These are phyloP conservation scores for Mycena chlorophos DNA, from an alignment of 768 basidiomycete genomes.

Conservation along the genomic window DNA sequence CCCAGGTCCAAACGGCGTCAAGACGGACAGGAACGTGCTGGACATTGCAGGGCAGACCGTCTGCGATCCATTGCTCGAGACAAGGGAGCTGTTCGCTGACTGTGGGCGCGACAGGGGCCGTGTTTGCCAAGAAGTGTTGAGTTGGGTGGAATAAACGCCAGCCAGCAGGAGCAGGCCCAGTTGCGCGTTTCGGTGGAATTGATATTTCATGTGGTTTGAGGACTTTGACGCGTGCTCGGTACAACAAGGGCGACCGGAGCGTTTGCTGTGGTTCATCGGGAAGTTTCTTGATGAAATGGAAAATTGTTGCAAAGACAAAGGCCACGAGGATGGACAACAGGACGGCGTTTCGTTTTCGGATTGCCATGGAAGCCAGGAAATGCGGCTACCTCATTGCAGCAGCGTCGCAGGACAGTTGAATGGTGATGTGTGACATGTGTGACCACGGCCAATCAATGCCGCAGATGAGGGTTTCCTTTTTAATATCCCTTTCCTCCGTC, in stretches of 20 bases:
- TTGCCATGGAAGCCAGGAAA: neutral
- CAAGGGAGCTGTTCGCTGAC: constrained; percentile 14
- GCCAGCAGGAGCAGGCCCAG: constrained; percentile 2
- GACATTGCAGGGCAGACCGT: constrained; percentile 6
- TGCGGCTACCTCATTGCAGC: neutral
- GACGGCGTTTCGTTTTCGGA: neutral
- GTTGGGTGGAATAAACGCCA: constrained; percentile 18
- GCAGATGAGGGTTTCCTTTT: neutral
- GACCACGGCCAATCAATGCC: neutral
- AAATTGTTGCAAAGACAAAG: neutral
- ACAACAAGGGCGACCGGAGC: neutral
- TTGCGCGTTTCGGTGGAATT: constrained; percentile 13
- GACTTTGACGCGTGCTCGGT: neutral
- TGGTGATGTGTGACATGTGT: neutral
- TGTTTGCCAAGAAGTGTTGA: constrained; percentile 7
- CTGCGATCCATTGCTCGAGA: constrained; percentile 17
- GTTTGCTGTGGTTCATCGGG: neutral
- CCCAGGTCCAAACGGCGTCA: constrained; percentile 19
- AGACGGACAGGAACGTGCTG: neutral
- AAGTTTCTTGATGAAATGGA: neutral
- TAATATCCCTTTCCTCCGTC: neutral
- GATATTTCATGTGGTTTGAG: neutral
- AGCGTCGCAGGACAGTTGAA: neutral
- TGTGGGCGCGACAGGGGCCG: constrained; percentile 5
- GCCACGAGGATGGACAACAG: neutral